Conservation (phyloP, 805 yeast genomes). For the Ogataea trehalophila region DNA sequence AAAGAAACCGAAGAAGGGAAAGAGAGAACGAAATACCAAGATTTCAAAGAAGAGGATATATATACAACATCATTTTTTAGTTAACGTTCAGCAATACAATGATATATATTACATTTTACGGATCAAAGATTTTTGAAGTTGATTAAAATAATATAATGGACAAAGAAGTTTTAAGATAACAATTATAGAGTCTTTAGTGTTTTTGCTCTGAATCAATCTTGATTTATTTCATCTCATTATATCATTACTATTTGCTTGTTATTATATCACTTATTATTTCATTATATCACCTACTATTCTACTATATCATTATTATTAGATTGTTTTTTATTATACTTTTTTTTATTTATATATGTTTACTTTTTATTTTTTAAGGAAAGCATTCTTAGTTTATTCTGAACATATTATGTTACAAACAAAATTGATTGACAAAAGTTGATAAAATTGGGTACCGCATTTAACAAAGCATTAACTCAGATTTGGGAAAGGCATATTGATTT, state of each 20-base stretch:
- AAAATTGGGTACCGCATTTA: no score
- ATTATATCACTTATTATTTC: not conserved
- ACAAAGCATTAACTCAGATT: no score
- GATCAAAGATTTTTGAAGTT: not conserved
- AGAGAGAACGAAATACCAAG: not conserved
- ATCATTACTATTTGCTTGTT: not conserved
- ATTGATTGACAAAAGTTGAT: no score
- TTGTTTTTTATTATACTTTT: conserved; percentile 2
- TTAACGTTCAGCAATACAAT: not conserved
- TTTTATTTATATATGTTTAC: conserved; percentile 2
- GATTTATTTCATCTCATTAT: not conserved
- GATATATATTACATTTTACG: not conserved
- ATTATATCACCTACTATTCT: conserved; percentile 1
- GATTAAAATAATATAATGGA: not conserved
- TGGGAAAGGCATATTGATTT: no score
- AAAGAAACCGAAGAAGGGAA: not conserved
- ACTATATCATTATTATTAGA: conserved; percentile 4
- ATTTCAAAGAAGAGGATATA: no score
- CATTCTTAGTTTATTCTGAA: conserved; percentile 5
- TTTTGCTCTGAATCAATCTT: not conserved
- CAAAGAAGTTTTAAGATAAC: not conserved
- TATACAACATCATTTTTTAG: not conserved
- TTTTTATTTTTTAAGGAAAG: conserved; percentile 6
- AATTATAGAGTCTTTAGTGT: conserved; percentile 1
- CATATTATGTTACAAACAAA: no score